Evolutionary conservation across 768 basidiomycete species (phyloP).

Genomic region (Pleurotus citrinopileatus): DNA sequence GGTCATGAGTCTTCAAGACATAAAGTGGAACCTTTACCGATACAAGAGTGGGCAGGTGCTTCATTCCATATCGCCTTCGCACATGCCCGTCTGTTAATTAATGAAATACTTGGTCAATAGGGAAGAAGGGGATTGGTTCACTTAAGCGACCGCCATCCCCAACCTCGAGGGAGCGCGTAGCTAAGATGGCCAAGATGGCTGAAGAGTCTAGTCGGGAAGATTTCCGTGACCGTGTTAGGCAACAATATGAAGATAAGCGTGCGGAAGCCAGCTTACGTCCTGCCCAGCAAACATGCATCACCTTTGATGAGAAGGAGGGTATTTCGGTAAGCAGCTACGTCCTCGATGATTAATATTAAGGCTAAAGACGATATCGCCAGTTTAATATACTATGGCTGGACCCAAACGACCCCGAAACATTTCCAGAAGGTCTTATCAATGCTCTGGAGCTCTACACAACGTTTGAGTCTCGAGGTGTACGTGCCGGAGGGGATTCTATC

Average conservation of each 20-base stretch:
- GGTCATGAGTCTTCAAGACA: constrained; percentile 27
- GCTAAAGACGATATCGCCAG: constrained; percentile 31
- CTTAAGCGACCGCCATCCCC: constrained; percentile 70
- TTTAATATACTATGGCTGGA: constrained; percentile 84
- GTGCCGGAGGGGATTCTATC: constrained; percentile 25
- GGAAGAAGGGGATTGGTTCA: constrained; percentile 75
- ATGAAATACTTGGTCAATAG: constrained; percentile 33
- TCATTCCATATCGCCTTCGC: not conserved
- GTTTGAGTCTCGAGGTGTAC: constrained; percentile 10
- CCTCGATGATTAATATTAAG: not conserved
- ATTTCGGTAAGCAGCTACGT: constrained; percentile 45
- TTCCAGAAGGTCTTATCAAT: constrained; percentile 65
- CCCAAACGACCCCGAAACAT: constrained; percentile 57
- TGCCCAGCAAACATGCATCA: constrained; percentile 71
- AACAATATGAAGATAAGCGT: constrained; percentile 73
- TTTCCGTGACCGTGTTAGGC: constrained; percentile 68
- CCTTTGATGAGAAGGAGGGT: constrained; percentile 72
- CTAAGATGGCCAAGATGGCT: constrained; percentile 77
- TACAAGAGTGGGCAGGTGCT: constrained; percentile 81
- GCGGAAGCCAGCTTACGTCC: constrained; percentile 67
- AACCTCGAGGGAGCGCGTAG: constrained; percentile 55
- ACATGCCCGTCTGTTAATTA: constrained; percentile 2
- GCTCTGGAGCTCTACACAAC: constrained; percentile 44
- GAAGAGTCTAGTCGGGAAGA: constrained; percentile 51
- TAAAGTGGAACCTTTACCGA: constrained; percentile 64